Conservation (phyloP, 164 flowering plant species). For the Malania oleifera region DNA sequence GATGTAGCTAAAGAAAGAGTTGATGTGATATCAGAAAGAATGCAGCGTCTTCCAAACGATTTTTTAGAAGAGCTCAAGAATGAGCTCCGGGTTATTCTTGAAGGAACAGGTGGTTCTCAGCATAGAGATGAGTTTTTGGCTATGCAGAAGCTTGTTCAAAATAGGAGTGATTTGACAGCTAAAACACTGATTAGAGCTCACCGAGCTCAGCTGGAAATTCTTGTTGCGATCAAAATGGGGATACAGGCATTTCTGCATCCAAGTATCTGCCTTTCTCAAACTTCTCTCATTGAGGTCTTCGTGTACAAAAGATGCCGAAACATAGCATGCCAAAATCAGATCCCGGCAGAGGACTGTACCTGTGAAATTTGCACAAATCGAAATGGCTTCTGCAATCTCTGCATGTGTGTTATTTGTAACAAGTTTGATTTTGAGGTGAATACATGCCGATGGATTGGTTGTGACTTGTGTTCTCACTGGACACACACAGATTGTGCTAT, state of each 20-base stretch:
- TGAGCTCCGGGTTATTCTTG: slow-evolving; percentile 71
- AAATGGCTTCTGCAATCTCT: slow-evolving; percentile 92
- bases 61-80: slow-evolving; percentile 67
- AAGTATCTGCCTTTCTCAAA: slow-evolving; percentile 75
- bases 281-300: slow-evolving; percentile 85
- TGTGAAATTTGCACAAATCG: slow-evolving; percentile 77
- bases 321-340: slow-evolving; percentile 79
- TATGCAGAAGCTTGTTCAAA: slow-evolving; percentile 76
- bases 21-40: slow-evolving; percentile 61
- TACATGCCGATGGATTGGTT: slow-evolving; percentile 97
- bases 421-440: slow-evolving; percentile 97
- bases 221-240: slow-evolving; percentile 87
- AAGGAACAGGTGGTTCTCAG: slow-evolving; percentile 80
- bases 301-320: slow-evolving; percentile 88
- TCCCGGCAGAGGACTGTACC: slow-evolving; percentile 92
- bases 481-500: slow-evolving; percentile 98
- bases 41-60: slow-evolving; percentile 70
- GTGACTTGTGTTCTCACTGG: slow-evolving; percentile 96
- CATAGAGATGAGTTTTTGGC: slow-evolving; percentile 70
- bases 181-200: slow-evolving; percentile 66
- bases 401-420: slow-evolving; percentile 96
- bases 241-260: slow-evolving; percentile 94
- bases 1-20: slow-evolving; percentile 79
- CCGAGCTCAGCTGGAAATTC: slow-evolving; percentile 78
- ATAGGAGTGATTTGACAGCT: slow-evolving; percentile 69